Conservation (phyloP, 805 yeast species). For the Suhomyces sp. region DNA sequence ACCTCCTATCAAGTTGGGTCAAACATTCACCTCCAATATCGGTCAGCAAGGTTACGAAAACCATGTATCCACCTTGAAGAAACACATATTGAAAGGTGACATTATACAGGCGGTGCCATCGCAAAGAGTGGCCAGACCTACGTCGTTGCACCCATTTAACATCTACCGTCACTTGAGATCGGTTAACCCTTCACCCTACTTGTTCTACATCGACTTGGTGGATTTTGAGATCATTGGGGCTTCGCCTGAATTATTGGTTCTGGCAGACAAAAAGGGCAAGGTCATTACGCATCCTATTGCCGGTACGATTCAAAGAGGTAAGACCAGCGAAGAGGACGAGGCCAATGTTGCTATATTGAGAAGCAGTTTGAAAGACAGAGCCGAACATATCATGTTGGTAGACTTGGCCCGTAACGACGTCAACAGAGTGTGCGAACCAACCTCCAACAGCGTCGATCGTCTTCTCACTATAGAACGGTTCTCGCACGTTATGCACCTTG, state of each 20-base stretch:
- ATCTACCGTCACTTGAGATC: conserved; percentile 91
- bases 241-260: conserved; percentile 90
- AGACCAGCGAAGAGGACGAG: conserved; percentile 89
- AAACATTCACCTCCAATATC: conserved; percentile 78
- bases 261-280: conserved; percentile 66
- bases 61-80: conserved; percentile 72
- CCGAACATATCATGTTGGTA: conserved; percentile 98
- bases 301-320: conserved; percentile 91
- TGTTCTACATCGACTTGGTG: conserved; percentile 87
- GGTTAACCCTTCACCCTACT: conserved; percentile 95
- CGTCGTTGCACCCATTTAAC: conserved; percentile 93
- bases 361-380: conserved; percentile 83
- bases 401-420: conserved; percentile 96
- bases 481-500: conserved; percentile 95
- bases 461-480: conserved; percentile 87
- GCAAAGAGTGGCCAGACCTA: conserved; percentile 93
- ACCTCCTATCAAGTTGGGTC: conserved; percentile 62
- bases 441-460: conserved; percentile 80
- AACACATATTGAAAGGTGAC: conserved; percentile 86
- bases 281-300: conserved; percentile 97
- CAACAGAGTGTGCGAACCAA: conserved; percentile 90
- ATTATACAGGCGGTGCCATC: conserved; percentile 98
- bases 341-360: conserved; percentile 69
- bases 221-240: conserved; percentile 97
- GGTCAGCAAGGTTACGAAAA: conserved; percentile 91